Evolutionary conservation across 139 green algal species (phyloP), one percentile per base, ranked within the genome.

Genomic region (Chlamydomonas schloesseri): DNA sequence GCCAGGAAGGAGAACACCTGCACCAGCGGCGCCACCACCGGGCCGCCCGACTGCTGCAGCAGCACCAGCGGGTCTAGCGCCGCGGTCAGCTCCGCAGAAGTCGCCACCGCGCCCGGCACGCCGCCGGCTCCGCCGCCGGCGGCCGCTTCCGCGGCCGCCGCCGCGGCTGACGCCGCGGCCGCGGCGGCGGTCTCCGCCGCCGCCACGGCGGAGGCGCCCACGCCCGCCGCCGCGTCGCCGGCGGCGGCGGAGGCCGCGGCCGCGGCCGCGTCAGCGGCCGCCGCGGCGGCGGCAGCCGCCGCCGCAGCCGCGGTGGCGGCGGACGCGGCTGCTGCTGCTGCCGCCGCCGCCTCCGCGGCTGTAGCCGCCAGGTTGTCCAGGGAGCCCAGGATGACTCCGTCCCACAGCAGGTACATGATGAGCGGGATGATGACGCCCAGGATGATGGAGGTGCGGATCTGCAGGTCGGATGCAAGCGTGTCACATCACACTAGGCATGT

Each of bases 321-420:
- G 50, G 77, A 4, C 3, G 50, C 18, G 15, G 42, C 28, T 37
- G 67, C 57, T n/a, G 78, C 55, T 0, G 72, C 24, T 3, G 64
- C 83, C 8, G 53, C 84, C 11, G 75, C 74, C 2, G 20, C 65
- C 21, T 26, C 74, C 5, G 53, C 74, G 21, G 65, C 84, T 28
- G 28, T 73, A 36, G 62, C 72, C 29, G 62, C 67, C 68, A 89
- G 78, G 34, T 83, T 62, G 15, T 83, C 65, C 87, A 90, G 18
- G 89, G 92, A 60, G 92, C 95, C 96, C 29, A 98, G 92, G 29
- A 96, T 93, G 37, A 92, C 95, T 9, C 88, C 95, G 15, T 97
- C 89, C 96, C 96, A 98, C 21, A 86, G 18, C 2, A 97, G 50
- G 78, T 98, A 98, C 96, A 98, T 98, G 20, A 79, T 71, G 20